These are phyloP conservation scores for Trichoderma breve DNA, from an alignment of 2,329 filamentous ascomycete species.

Conservation along the genomic window DNA sequence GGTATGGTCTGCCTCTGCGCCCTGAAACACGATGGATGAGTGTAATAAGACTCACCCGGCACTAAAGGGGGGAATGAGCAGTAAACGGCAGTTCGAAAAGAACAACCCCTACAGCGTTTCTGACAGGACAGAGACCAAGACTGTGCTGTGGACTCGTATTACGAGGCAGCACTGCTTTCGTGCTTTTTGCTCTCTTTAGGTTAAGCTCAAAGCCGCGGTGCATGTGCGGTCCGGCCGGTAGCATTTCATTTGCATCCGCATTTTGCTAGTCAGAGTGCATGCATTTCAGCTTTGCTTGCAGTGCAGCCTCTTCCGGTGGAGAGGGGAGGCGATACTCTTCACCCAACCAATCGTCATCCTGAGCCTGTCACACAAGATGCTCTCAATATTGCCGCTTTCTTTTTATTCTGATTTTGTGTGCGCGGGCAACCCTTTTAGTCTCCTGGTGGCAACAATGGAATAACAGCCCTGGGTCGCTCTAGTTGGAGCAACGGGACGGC, in stretches of 20 bases:
- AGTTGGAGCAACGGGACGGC: constrained; percentile 1
- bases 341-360: background rate
- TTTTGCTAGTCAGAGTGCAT: background rate
- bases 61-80: constrained; percentile 6
- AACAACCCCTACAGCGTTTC: constrained; percentile 10
- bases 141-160: background rate
- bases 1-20: constrained; percentile 10
- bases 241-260: background rate
- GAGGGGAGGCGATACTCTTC: background rate
- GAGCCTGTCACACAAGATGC: background rate
- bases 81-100: constrained; percentile 8
- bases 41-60: constrained; percentile 15
- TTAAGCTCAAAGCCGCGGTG: background rate
- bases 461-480: background rate
- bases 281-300: background rate
- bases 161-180: background rate
- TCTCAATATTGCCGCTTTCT: background rate
- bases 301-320: background rate
- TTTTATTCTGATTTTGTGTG: background rate
- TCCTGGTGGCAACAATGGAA: background rate
- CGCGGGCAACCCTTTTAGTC: background rate
- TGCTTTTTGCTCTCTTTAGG: background rate
- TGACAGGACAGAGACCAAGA: background rate
- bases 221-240: background rate
- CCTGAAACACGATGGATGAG: constrained; percentile 21